phyloP scores from a whole-genome alignment of 805 yeast genomes.

The Candida xiaguanensis region DNA sequence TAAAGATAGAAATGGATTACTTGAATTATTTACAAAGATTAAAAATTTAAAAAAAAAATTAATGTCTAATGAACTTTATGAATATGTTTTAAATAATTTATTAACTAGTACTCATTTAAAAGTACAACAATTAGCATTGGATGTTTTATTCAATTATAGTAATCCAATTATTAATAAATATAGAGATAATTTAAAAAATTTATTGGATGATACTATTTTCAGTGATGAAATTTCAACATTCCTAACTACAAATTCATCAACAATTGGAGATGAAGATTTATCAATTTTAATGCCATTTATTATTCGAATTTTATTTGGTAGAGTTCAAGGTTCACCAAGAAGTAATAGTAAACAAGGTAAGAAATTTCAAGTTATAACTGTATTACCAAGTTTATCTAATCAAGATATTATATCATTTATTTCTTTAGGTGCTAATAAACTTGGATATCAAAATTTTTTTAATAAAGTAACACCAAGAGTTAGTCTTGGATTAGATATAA shows the following conservation, averaged over 20 bases:
- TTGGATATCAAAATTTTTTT: constrained; percentile 34
- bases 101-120: constrained; percentile 59
- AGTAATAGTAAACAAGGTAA: constrained; percentile 72
- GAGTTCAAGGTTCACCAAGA: constrained; percentile 66
- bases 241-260: constrained; percentile 34
- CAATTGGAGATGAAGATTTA: constrained; percentile 62
- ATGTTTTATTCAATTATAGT: constrained; percentile 64
- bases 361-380: constrained; percentile 64
- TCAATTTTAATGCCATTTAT: constrained; percentile 64
- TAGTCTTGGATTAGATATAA: constrained; percentile 9
- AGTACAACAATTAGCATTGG: constrained; percentile 70
- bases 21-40: constrained; percentile 63
- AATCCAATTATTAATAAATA: constrained; percentile 59
- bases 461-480: constrained; percentile 12
- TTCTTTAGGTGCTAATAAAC: constrained; percentile 53
- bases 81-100: constrained; percentile 45
- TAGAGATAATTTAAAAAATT: constrained; percentile 64
- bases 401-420: constrained; percentile 58
- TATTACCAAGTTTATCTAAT: constrained; percentile 55
- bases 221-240: constrained; percentile 78
- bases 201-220: constrained; percentile 79
- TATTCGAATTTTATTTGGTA: constrained; percentile 77
- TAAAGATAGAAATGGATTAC: constrained; percentile 53
- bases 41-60: constrained; percentile 55
- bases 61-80: constrained; percentile 50